Evolutionary conservation across 208 protist species (phyloP), one percentile per base, ranked within the genome.

Genomic region (Lotmaria passim): DNA sequence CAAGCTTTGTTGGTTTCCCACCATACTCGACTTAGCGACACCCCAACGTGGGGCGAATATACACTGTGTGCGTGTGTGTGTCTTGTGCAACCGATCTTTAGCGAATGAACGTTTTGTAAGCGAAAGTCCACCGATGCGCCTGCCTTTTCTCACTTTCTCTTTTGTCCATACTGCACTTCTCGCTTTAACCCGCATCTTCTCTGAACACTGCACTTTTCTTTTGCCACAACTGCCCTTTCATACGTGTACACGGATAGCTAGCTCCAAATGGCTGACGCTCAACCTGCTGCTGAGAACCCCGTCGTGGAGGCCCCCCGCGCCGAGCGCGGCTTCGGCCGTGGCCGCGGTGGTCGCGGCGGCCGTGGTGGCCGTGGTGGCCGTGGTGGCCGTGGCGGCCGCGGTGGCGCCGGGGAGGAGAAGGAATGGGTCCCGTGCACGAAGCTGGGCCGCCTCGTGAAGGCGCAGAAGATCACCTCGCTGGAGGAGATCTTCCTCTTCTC

Each of bases 401-500:
- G 85, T 53, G 81, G 85, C 41, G 71, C 82, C 41, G 76, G 70
- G 36, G 88, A 97, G 43, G 80, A 99, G 71, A 79, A 98, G 66
- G 89, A 90, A 58, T 99, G 99, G 99, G 86, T 96, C 0, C 99
- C 99, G 47, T 93, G 96, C 58, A 99, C 99, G 69, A 99, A 99
- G 94, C 96, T 99, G 38, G 99, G 98, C 50, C 95, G 98, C 78
- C 89, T 99, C 19, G 96, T 98, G 68, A 97, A 97, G 85, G 93
- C 96, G 53, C 91, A 93, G 44, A 98, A 99, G 83, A 98, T 99
- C 77, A 97, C 86, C 46, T 89, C 78, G 11, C 80, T 99, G 41
- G 98, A 99, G 84, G 89, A 99, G 72, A 99, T 99, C 85, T 99
- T 99, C 87, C 84, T 98, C 43, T 98, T 98, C 96, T 99, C 98